Evolutionary conservation across 768 basidiomycete genomes (phyloP), one percentile per base, ranked within the genome.

Genomic region (Boletus pseudopeckii): DNA sequence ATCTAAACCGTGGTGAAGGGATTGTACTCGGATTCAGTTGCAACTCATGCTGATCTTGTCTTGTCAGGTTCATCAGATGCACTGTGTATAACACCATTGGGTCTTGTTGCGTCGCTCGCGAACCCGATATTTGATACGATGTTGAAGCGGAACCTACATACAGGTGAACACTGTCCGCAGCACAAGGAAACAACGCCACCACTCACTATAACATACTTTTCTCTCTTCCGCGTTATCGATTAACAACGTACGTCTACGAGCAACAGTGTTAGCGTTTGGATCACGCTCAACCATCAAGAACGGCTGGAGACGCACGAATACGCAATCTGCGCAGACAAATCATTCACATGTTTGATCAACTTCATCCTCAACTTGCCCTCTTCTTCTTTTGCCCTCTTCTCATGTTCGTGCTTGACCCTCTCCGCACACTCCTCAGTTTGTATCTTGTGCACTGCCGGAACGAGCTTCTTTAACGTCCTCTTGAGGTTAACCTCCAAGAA

Each of bases 31-130:
- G 54, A 37, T 70, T 55, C 2, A 70, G 4, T 39, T 71, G 68
- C 9, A 70, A 22, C n/a, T 62, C 55, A 4, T 70, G 67, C 37
- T 57, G 54, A 56, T 70, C 69, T 50, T 71, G 52, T 5, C 54
- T 44, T 5, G 65, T 71, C 37, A 71, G 20, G 34, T 66, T 57
- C 65, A 70, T 67, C 8, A 59, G 2, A 45, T 68, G 62, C 1
- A 68, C 54, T 1, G 70, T 70, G 30, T 64, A 61, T 3, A 57
- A 38, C 0, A 20, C 45, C 53, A 46, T 44, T 15, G 68, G 59
- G 6, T 61, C 60, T 46, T 64, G 51, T 38, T 48, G 51, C 2
- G 61, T 54, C 18, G 48, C 24, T 18, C 64, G 39, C 15, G 14
- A 26, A 22, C 54, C 56, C 11, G 28, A 42, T 1, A 62, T 43